Conservation (phyloP, 768 basidiomycete species). For the Termitomyces heimii region DNA sequence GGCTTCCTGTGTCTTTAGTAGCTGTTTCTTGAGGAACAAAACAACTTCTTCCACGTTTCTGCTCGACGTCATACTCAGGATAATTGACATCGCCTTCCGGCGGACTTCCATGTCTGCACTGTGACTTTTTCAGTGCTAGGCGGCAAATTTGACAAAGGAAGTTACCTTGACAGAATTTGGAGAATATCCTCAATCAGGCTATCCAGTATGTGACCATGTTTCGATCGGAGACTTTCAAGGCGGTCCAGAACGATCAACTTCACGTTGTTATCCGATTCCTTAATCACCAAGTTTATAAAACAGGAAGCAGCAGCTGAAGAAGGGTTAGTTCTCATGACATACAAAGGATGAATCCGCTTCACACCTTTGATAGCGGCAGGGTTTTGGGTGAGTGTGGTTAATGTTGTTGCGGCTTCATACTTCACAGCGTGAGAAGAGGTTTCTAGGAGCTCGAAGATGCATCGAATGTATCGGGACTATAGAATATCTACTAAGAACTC, state of each 20-base stretch:
- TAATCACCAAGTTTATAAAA: constrained; percentile 83
- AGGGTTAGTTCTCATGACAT: neutral
- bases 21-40: constrained; percentile 93
- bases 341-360: neutral
- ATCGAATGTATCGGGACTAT: constrained; percentile 89
- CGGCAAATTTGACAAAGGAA: neutral
- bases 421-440: constrained; percentile 90
- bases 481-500: constrained; percentile 3
- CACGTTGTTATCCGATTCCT: constrained; percentile 98
- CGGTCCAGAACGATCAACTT: constrained; percentile 96
- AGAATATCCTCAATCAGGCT: constrained; percentile 93
- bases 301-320: constrained; percentile 76
- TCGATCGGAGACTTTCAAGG: constrained; percentile 72
- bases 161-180: constrained; percentile 77
- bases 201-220: constrained; percentile 87
- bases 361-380: constrained; percentile 92
- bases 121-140: constrained; percentile 1
- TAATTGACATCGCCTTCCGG: constrained; percentile 84
- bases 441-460: constrained; percentile 88
- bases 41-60: constrained; percentile 97
- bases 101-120: constrained; percentile 97
- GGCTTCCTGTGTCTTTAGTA: constrained; percentile 87
- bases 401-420: constrained; percentile 94
- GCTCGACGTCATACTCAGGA: constrained; percentile 88
- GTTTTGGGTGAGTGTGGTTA: constrained; percentile 92